Evolutionary conservation across 2,329 filamentous ascomycete species (phyloP).

Genomic region (Chrysosporium keratinophilum): DNA sequence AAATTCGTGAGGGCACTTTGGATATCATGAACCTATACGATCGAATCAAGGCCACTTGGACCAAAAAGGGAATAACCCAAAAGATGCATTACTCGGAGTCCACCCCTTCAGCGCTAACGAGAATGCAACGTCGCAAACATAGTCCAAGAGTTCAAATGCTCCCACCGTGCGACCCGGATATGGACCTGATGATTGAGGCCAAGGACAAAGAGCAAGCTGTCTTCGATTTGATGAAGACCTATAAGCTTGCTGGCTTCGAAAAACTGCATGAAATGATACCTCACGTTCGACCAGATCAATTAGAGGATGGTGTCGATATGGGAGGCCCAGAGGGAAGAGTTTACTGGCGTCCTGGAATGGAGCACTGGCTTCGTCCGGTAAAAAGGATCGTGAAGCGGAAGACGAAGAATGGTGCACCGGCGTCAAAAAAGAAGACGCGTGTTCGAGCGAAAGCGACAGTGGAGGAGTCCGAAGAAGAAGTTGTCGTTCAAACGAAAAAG

Average conservation of each 20-base stretch:
- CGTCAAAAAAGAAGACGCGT: background rate
- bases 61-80: conserved; percentile 69
- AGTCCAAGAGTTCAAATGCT: conserved; percentile 66
- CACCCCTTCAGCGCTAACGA: conserved; percentile 63
- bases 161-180: conserved; percentile 68
- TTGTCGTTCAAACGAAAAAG: background rate
- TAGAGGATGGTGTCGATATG: conserved; percentile 70
- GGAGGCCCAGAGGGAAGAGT: conserved; percentile 71
- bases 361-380: conserved; percentile 75
- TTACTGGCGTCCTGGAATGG: conserved; percentile 83
- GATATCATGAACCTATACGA: conserved; percentile 68
- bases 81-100: conserved; percentile 97
- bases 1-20: conserved; percentile 70
- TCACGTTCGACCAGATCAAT: conserved; percentile 65
- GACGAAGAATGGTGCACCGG: background rate
- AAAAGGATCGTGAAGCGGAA: conserved; percentile 39
- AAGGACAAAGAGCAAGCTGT: conserved; percentile 98
- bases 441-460: background rate
- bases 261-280: conserved; percentile 68
- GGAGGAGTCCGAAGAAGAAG: background rate
- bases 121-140: conserved; percentile 71
- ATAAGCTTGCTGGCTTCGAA: conserved; percentile 70
- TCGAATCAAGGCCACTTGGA: conserved; percentile 75
- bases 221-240: conserved; percentile 83
- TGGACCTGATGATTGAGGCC: conserved; percentile 98